Base-by-base conservation (phyloP, 768 basidiomycete species). In the Suillus fuscotomentosus region DNA sequence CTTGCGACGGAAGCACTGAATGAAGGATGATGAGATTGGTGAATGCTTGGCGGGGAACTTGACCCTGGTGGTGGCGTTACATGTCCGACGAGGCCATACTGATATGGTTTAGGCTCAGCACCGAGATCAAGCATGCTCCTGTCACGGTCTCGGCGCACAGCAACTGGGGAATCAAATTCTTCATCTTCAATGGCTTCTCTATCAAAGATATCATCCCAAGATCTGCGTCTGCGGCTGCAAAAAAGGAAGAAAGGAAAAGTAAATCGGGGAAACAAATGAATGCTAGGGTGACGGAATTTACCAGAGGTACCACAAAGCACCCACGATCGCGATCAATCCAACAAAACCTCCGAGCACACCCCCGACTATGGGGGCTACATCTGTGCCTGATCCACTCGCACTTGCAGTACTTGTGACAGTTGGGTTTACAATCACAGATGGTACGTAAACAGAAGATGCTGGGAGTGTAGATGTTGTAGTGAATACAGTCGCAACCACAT, bases 41-140 rank as follows among this genome's bases (percentile, higher is more conserved):
- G 22, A 3, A 78, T 76, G 57, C 78, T 73, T 22, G 77, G 69
- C 62, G 71, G 69, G 31, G 68, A 77, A 43, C 71, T 70, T 0
- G 73, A 70, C 2, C 78, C 76, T 3, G 66, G 68, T 50, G 74
- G 74, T 11, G 74, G 67, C 8, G 67, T 17, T 42, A 76, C 70
- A 27, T 81, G 82, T 3, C 87, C 88, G 31, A 89, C 83, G 48
- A 85, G 78, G 20, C 87, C 87, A 66, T 89, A 89, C 68, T 85
- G 80, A 69, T 89, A 89, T 27, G 87, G 86, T 70, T 77, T 82
- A 5, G 84, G 86, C 55, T 82, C 80, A 36, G 76, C 73, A 47
- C 56, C 65, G 61, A 72, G 66, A 51, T 77, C 71, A 34, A 77
- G 67, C 17, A 61, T 78, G 70, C 53, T 76, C 69, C 63, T 69